A percentile compares a stretch with the other conserved stretches of the same genome.
Conservation (phyloP, 805 yeast species). For the Metschnikowia corniflorae region DNA sequence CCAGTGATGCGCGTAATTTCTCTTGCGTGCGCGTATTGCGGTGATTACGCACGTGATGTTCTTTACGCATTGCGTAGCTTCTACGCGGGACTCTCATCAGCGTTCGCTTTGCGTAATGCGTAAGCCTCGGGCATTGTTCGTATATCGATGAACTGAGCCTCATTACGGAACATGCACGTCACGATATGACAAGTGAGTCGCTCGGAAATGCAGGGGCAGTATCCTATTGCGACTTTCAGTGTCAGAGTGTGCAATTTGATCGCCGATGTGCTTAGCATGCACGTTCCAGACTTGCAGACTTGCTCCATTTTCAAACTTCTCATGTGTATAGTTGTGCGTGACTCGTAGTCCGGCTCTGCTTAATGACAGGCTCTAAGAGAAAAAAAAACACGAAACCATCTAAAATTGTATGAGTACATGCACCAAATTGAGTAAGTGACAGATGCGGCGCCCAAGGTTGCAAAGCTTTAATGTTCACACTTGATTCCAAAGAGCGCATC, state of each 20-base stretch:
- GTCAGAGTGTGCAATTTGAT: not conserved
- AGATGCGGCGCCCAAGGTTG: not conserved
- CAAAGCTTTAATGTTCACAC: not conserved
- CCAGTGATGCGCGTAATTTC: constrained; percentile 3
- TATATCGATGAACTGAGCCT: not conserved
- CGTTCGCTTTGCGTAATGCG: constrained; percentile 4
- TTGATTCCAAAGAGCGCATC: not conserved
- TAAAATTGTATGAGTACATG: not conserved
- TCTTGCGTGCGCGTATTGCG: not conserved
- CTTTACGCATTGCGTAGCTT: constrained; percentile 1
- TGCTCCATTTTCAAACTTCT: not conserved
- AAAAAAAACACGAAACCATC: not conserved
- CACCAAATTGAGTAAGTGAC: not conserved
- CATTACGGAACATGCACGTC: not conserved
- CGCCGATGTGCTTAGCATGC: not conserved
- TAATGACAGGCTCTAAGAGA: not conserved
- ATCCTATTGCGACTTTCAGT: not conserved
- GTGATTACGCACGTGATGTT: not conserved
- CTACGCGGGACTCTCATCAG: not conserved
- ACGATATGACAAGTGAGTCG: not conserved
- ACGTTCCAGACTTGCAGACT: not conserved
- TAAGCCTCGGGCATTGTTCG: not conserved
- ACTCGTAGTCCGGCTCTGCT: not conserved
- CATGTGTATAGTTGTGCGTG: not conserved
- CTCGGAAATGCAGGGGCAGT: not conserved